A percentile compares a stretch with the other conserved stretches of the same genome.
Conservation (phyloP, 2,329 filamentous ascomycete genomes). For the Pestalotiopsis sp. region DNA sequence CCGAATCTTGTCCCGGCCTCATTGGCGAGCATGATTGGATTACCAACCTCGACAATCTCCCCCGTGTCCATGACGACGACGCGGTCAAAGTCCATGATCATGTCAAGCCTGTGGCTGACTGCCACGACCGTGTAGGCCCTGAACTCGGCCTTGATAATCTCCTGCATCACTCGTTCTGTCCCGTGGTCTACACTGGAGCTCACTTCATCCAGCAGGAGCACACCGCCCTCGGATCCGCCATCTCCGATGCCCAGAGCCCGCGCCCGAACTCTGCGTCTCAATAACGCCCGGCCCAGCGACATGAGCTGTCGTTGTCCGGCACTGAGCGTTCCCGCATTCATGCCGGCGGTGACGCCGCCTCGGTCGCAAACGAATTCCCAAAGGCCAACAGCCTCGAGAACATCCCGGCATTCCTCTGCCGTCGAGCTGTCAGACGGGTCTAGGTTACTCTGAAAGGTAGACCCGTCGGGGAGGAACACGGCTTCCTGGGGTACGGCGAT, state of each 20-base stretch:
- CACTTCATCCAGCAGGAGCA: constrained; percentile 35
- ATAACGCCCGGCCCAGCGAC: constrained; percentile 27
- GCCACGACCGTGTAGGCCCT: constrained; percentile 49
- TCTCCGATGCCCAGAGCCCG: constrained; percentile 22
- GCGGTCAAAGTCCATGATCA: constrained; percentile 50
- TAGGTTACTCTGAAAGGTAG: constrained; percentile 35
- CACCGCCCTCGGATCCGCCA: constrained; percentile 25
- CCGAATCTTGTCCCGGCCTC: constrained; percentile 23
- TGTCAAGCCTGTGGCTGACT: constrained; percentile 36
- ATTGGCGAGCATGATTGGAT: constrained; percentile 23
- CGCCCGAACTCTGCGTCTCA: constrained; percentile 24
- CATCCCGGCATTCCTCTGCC: constrained; percentile 20
- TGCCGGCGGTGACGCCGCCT: constrained; percentile 28
- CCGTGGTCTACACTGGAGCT: constrained; percentile 33
- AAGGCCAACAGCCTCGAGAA: constrained; percentile 26
- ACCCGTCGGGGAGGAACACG: constrained; percentile 42
- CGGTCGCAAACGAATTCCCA: constrained; percentile 24
- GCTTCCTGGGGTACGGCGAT: constrained; percentile 46
- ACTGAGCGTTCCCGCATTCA: constrained; percentile 46
- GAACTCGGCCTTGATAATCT: constrained; percentile 28
- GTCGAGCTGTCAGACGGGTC: constrained; percentile 30
- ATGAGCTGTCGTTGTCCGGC: constrained; percentile 48
- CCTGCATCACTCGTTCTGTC: constrained; percentile 29
- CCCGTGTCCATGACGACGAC: constrained; percentile 51
- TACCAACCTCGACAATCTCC: constrained; percentile 41